These are phyloP conservation scores for Citropsis articulata DNA, from an alignment of 345 rosid species.

Conservation along the genomic window DNA sequence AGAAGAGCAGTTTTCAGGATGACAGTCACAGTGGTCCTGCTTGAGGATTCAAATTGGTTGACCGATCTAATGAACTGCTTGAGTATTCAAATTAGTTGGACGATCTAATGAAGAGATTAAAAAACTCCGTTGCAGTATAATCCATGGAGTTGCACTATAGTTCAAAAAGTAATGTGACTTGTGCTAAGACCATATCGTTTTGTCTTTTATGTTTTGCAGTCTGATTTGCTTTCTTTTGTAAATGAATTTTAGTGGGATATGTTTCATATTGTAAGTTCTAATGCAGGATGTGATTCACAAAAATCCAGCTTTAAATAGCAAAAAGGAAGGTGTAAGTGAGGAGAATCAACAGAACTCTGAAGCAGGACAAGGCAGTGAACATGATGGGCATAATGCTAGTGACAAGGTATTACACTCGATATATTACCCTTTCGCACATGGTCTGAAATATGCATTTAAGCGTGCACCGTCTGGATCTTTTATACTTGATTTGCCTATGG, in stretches of 20 bases:
- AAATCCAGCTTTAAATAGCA: conserved; percentile 23
- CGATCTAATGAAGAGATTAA: not conserved
- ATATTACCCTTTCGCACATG: not conserved
- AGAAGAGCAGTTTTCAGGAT: not conserved
- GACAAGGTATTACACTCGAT: conserved; percentile 37
- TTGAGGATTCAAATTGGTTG: not conserved
- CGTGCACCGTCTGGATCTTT: not conserved
- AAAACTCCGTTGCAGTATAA: not conserved
- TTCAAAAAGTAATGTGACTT: not conserved
- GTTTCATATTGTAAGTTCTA: not conserved
- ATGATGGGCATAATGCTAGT: conserved; percentile 36
- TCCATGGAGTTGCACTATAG: not conserved
- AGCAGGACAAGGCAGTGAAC: conserved; percentile 28
- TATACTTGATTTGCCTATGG: not conserved
- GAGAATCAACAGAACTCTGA: conserved; percentile 31
- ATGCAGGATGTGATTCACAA: conserved; percentile 19
- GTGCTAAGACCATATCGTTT: not conserved
- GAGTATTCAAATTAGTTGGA: not conserved
- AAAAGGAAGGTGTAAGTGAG: conserved; percentile 25
- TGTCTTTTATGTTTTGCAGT: not conserved
- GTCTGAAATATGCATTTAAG: not conserved
- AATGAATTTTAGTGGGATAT: not conserved
- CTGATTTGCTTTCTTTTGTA: not conserved
- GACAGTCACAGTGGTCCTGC: not conserved
- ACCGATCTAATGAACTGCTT: not conserved